Conservation (phyloP, 1,139 yeast genomes). For the Tardiomyces blankii region DNA sequence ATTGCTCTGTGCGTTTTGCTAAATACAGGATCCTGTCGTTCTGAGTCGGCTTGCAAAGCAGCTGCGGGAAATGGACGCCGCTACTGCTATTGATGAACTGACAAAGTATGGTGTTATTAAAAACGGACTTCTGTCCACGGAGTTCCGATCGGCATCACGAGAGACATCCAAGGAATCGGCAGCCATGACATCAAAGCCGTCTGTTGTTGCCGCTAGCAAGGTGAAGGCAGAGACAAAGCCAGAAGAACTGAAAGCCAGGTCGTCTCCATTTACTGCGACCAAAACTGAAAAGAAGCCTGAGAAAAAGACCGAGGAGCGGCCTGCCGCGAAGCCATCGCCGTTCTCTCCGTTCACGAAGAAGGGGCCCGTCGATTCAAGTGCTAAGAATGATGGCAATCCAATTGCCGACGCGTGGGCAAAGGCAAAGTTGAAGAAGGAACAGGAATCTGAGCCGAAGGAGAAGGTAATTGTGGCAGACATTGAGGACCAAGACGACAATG, state of each 20-base stretch:
- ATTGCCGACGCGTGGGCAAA: conserved; percentile 1
- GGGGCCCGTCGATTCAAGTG: neutral
- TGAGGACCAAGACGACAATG: conserved; percentile 7
- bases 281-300: no score
- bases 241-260: neutral
- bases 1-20: neutral
- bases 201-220: neutral
- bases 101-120: conserved; percentile 7
- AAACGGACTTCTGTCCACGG: conserved; percentile 4
- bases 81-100: conserved; percentile 3
- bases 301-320: no score
- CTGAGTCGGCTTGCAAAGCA: conserved; percentile 1
- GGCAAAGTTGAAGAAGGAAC: neutral
- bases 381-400: neutral
- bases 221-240: neutral
- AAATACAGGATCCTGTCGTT: conserved; percentile 3
- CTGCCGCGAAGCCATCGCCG: no score
- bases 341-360: neutral
- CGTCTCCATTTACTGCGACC: neutral
- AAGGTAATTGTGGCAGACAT: conserved; percentile 9
- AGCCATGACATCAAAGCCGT: neutral
- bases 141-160: neutral
- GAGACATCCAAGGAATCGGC: neutral
- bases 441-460: conserved; percentile 1
- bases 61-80: conserved; percentile 3